Evolutionary conservation across 352 stramenopile species (phyloP).

Genomic region (Phytophthora sp.): DNA sequence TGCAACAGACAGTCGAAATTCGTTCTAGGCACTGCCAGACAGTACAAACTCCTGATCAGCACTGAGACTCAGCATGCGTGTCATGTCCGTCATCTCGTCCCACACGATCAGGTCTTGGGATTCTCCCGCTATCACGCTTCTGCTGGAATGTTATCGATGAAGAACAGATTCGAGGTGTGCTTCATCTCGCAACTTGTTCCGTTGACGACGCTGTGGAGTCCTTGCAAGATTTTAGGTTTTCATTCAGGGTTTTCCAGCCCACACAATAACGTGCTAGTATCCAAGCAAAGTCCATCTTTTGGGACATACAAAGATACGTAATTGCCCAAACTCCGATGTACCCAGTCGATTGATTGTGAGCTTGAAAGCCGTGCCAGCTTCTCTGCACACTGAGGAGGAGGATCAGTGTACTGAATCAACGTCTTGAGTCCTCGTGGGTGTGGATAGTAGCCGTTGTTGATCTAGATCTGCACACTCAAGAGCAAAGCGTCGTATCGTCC

Average conservation of each 20-base stretch:
- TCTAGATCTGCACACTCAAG: slow-evolving; percentile 37
- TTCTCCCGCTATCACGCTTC: slow-evolving; percentile 9
- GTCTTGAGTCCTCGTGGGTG: slow-evolving; percentile 40
- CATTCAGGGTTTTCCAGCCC: too few species aligned
- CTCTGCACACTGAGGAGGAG: slow-evolving; percentile 23
- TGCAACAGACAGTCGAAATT: too few species aligned
- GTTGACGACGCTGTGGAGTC: not conserved
- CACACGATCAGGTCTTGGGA: slow-evolving; percentile 31
- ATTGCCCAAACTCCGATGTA: slow-evolving; percentile 29
- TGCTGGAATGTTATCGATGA: slow-evolving; percentile 12
- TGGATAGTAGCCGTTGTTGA: slow-evolving; percentile 40
- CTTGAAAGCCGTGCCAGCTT: slow-evolving; percentile 25
- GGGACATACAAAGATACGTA: slow-evolving; percentile 52
- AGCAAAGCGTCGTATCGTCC: too few species aligned
- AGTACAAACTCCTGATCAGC: too few species aligned
- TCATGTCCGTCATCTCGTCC: slow-evolving; percentile 20
- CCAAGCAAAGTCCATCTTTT: slow-evolving; percentile 46
- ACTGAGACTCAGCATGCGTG: too few species aligned
- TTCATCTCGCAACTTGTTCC: not conserved
- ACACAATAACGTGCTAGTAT: too few species aligned
- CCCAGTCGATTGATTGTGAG: slow-evolving; percentile 22
- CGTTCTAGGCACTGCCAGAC: too few species aligned
- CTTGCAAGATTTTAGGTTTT: not conserved
- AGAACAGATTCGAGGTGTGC: not conserved
- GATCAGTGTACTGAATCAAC: too few species aligned